Conservation (phyloP, 176 grass and related monocot genomes). For the Triticum timopheevii region DNA sequence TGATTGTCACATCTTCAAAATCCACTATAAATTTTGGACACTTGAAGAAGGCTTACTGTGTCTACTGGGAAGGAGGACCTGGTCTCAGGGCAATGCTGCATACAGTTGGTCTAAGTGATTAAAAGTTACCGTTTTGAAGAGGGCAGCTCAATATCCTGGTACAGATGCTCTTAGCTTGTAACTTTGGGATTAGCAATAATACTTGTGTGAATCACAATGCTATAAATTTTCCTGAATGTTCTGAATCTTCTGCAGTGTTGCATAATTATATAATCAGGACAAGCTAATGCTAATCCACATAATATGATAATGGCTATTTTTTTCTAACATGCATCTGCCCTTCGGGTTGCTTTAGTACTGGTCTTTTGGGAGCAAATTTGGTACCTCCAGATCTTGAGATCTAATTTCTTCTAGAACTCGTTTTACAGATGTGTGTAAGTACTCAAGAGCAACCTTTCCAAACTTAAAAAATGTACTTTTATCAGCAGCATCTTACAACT, state of each 20-base stretch:
- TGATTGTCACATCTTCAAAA: slow-evolving; percentile 88
- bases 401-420: slow-evolving; percentile 11
- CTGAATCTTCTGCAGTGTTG: neutral
- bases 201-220: neutral
- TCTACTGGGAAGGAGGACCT: slow-evolving; percentile 81
- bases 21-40: slow-evolving; percentile 73
- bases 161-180: slow-evolving; percentile 18
- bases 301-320: neutral
- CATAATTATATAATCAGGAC: neutral
- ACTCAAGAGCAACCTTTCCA: slow-evolving; percentile 67
- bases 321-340: neutral
- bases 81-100: slow-evolving; percentile 80
- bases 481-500: slow-evolving; percentile 89
- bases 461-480: slow-evolving; percentile 82
- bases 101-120: slow-evolving; percentile 89
- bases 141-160: neutral
- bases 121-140: slow-evolving; percentile 1
- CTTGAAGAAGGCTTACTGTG: slow-evolving; percentile 73
- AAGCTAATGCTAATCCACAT: neutral
- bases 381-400: neutral
- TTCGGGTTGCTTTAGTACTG: slow-evolving; percentile 1
- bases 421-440: slow-evolving; percentile 72
- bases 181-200: neutral
- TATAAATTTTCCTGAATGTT: neutral
- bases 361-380: neutral